Evolutionary conservation across 345 rosid genomes (phyloP).

Genomic region (Erucastrum elatum): DNA sequence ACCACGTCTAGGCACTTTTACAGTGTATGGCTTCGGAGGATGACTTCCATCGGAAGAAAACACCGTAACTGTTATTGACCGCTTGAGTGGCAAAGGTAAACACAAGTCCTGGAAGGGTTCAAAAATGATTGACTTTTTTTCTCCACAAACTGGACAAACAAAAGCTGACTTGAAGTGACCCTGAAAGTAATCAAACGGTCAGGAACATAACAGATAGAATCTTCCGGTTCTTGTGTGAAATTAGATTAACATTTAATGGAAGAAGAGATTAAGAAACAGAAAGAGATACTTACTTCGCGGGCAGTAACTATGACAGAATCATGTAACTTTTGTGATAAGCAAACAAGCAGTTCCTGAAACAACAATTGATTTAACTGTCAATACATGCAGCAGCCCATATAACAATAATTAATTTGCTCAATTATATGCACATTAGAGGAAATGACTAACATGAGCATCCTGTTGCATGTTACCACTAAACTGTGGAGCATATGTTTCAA

Average conservation of each 20-base stretch:
- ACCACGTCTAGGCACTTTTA: slow-evolving; percentile 74
- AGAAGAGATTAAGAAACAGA: slow-evolving; percentile 9
- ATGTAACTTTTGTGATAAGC: slow-evolving; percentile 57
- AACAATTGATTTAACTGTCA: not conserved
- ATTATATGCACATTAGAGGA: slow-evolving; percentile 3
- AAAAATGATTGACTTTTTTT: slow-evolving; percentile 84
- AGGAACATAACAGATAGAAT: no score
- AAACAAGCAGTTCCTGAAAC: slow-evolving; percentile 83
- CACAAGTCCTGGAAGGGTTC: slow-evolving; percentile 96
- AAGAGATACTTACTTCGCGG: slow-evolving; percentile 63
- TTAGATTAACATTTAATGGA: not conserved
- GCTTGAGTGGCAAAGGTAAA: slow-evolving; percentile 80
- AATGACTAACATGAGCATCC: slow-evolving; percentile 84
- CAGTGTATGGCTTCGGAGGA: slow-evolving; percentile 82
- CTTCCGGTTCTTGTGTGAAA: no score
- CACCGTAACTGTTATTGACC: slow-evolving; percentile 77
- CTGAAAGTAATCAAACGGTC: slow-evolving; percentile 43
- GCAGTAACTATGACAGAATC: slow-evolving; percentile 91
- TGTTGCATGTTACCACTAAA: slow-evolving; percentile 98
- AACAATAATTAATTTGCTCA: not conserved
- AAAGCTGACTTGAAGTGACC: slow-evolving; percentile 97
- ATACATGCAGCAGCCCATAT: no score
- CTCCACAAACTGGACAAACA: slow-evolving; percentile 82
- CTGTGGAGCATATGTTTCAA: slow-evolving; percentile 93
- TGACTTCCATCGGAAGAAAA: slow-evolving; percentile 78